phyloP scores from a whole-genome alignment of 768 basidiomycete genomes.

The Tricholoma matsutake region DNA sequence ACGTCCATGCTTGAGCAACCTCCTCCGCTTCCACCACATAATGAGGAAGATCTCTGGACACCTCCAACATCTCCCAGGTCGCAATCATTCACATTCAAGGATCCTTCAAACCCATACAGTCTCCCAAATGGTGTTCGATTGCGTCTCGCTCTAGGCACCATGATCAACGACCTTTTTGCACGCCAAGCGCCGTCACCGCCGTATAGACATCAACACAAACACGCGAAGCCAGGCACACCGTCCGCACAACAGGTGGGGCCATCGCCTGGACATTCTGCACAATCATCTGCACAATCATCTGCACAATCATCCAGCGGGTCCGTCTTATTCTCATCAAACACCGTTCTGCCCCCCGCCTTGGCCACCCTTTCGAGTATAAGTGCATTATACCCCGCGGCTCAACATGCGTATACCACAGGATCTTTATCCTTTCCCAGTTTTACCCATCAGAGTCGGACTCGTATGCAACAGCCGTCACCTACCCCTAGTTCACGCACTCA shows the following conservation, averaged over 20 bases:
- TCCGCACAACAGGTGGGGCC: background rate
- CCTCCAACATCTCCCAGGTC: constrained; percentile 51
- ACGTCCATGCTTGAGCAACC: constrained; percentile 79
- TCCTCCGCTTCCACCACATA: constrained; percentile 56
- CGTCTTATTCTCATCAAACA: constrained; percentile 18
- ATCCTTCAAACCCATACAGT: constrained; percentile 48
- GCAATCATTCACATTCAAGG: constrained; percentile 28
- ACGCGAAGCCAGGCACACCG: constrained; percentile 12
- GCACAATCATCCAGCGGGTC: constrained; percentile 22
- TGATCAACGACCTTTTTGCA: constrained; percentile 81
- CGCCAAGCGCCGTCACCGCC: constrained; percentile 60
- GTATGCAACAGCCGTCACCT: constrained; percentile 16
- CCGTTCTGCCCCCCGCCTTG: constrained; percentile 23
- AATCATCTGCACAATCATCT: constrained; percentile 9
- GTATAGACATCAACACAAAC: constrained; percentile 33
- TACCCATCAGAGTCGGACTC: constrained; percentile 5
- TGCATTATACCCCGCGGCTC: constrained; percentile 1
- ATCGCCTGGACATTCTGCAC: background rate
- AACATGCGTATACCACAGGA: constrained; percentile 1
- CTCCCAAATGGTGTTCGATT: constrained; percentile 82
- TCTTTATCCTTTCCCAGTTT: constrained; percentile 19
- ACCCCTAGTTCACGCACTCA: constrained; percentile 40
- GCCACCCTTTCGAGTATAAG: constrained; percentile 21
- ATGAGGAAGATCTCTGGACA: constrained; percentile 51
- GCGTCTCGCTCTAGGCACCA: constrained; percentile 68